Percentiles rank a stretch among this genome's conserved stretches.
Conservation (phyloP, 305 asterid species). For the Stenogyne calaminthoides region DNA sequence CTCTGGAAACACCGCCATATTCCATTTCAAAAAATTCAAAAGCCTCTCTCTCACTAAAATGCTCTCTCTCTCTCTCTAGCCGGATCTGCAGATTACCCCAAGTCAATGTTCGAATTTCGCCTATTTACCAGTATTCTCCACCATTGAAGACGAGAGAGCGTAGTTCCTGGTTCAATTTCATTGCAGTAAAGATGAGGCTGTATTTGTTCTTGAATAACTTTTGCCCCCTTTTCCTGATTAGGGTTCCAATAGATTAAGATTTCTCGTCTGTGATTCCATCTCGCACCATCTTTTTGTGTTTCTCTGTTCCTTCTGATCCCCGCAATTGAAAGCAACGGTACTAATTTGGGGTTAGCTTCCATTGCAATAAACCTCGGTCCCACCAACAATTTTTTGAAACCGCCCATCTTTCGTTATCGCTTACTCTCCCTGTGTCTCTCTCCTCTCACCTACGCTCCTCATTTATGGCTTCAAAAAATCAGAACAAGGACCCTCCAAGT, state of each 20-base stretch:
- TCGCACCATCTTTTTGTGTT: slow-evolving; percentile 24
- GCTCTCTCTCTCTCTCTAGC: slow-evolving; percentile 13
- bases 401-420: slow-evolving; percentile 20
- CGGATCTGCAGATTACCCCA: slow-evolving; percentile 34
- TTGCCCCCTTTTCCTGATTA: neutral
- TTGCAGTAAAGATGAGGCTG: neutral
- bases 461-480: slow-evolving; percentile 54
- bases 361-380: slow-evolving; percentile 51
- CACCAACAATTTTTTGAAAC: slow-evolving; percentile 37
- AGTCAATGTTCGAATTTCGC: slow-evolving; percentile 21
- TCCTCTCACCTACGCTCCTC: slow-evolving; percentile 30
- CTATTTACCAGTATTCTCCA: slow-evolving; percentile 17
- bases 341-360: slow-evolving; percentile 34
- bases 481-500: slow-evolving; percentile 52
- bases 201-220: neutral
- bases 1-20: slow-evolving; percentile 37
- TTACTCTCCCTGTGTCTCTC: slow-evolving; percentile 11
- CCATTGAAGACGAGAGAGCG: slow-evolving; percentile 5
- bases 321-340: slow-evolving; percentile 47
- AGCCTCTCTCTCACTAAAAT: neutral
- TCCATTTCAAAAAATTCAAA: slow-evolving; percentile 38
- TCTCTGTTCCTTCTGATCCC: slow-evolving; percentile 35
- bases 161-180: slow-evolving; percentile 7
- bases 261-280: slow-evolving; percentile 19
- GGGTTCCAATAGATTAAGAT: slow-evolving; percentile 15